Base-by-base conservation (phyloP, 2,329 filamentous ascomycete species). In the Blastomyces emzantsi region DNA sequence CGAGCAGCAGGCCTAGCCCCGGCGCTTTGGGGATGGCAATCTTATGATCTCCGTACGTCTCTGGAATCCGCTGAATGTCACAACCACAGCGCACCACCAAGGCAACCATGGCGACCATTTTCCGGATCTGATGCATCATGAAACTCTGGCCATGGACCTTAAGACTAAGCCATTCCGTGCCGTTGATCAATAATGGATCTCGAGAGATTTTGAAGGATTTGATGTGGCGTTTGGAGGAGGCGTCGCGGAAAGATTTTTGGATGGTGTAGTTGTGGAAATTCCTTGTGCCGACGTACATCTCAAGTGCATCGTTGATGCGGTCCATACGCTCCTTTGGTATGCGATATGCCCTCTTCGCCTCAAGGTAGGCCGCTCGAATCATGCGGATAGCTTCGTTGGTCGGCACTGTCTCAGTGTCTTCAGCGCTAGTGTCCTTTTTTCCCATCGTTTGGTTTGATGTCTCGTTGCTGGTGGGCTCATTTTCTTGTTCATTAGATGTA, bases 61-160 rank as follows among this genome's bases (percentile, higher is more conserved):
- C 84, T 0, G 78, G 74, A 69, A 99, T 90, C 36, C 89, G 85
- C 13, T 84, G 79, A 3, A 87, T 80, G 3, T 89, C 82, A n/a
- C 87, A 87, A 60, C 91, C 94, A 74, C 90, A 95, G 47, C 94
- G 87, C 7, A 95, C 88, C 6, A 93, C 81, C 65, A 99, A 81
- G 43, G 90, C 86, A 9, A 87, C 90, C 88, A 99, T 92, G 63
- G 90, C 91, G 19, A 99, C 90, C 94, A 99, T 97, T 78, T 97
- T 99, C 72, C 94, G 88, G 76, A 99, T 99, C 79, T 99, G 94
- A 77, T 99, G 94, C 94, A 99, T 99, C 94, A 99, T 99, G 82
- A 99, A 99, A 72, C 89, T 93, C 77, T 99, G 94, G 0, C 94
- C 94, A 76, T 99, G 94, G 30, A 99, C 92, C 74, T 96, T 96